Evolutionary conservation across 2,329 filamentous ascomycete genomes (phyloP).

Genomic region (Botryotinia globosa): DNA sequence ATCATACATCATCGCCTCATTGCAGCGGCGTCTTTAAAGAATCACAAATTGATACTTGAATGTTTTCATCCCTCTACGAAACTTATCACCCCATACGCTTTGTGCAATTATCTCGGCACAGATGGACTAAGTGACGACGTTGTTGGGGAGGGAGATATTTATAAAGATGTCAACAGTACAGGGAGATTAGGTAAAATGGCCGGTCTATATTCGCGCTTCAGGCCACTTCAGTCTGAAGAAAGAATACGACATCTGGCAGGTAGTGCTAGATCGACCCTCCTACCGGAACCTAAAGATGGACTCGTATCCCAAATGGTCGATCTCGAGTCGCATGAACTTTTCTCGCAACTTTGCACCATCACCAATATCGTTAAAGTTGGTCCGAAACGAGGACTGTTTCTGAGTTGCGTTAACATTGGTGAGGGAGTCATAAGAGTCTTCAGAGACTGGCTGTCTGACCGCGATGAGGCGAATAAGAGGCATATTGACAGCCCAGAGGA

Average conservation of each 20-base stretch:
- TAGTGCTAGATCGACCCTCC: slow-evolving; percentile 33
- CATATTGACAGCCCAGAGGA: slow-evolving; percentile 23
- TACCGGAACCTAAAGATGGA: slow-evolving; percentile 39
- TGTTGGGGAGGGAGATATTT: slow-evolving; percentile 37
- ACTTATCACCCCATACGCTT: slow-evolving; percentile 65
- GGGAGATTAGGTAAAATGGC: slow-evolving; percentile 49
- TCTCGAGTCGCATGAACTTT: slow-evolving; percentile 68
- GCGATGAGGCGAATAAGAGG: slow-evolving; percentile 11
- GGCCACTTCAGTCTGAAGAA: slow-evolving; percentile 57
- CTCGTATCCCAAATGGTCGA: slow-evolving; percentile 58
- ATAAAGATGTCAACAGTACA: slow-evolving; percentile 25
- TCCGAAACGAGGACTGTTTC: slow-evolving; percentile 58
- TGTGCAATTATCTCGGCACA: slow-evolving; percentile 66
- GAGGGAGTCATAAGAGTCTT: slow-evolving; percentile 70
- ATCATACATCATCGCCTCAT: slow-evolving; percentile 64
- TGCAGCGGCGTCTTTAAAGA: slow-evolving; percentile 52
- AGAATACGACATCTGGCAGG: slow-evolving; percentile 41
- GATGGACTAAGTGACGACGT: slow-evolving; percentile 48
- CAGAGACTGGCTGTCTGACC: slow-evolving; percentile 64
- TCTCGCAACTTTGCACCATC: slow-evolving; percentile 70
- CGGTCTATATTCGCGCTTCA: slow-evolving; percentile 67
- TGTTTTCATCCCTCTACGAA: slow-evolving; percentile 72
- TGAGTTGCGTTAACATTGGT: slow-evolving; percentile 62
- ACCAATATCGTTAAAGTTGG: slow-evolving; percentile 67
- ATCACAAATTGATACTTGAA: slow-evolving; percentile 70